Evolutionary conservation across 2,329 filamentous ascomycete species (phyloP).

Genomic region (Pleurostoma richardsiae): DNA sequence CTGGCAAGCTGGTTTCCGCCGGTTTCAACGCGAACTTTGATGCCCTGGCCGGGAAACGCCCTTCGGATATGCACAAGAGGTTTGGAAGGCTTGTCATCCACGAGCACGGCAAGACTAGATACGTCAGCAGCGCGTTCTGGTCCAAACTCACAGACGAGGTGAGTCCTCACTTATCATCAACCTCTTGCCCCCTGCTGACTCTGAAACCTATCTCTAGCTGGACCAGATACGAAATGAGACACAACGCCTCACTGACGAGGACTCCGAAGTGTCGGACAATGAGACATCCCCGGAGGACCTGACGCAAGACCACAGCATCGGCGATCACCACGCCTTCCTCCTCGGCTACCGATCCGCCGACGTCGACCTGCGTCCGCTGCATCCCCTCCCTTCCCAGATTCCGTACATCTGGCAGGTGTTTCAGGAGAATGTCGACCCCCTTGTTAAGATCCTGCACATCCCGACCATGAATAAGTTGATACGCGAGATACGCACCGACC

Average conservation of each 20-base stretch:
- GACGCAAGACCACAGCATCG: constrained; percentile 22
- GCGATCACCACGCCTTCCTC: constrained; percentile 66
- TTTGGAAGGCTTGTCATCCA: constrained; percentile 68
- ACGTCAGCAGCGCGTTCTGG: constrained; percentile 75
- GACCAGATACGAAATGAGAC: constrained; percentile 45
- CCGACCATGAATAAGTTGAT: constrained; percentile 60
- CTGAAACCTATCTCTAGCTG: constrained; percentile 18
- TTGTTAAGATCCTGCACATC: constrained; percentile 67
- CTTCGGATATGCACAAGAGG: constrained; percentile 39
- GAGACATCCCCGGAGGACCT: constrained; percentile 50
- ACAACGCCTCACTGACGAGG: constrained; percentile 40
- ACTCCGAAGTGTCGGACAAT: constrained; percentile 54
- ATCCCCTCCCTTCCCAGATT: constrained; percentile 62
- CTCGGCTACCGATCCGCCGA: constrained; percentile 69
- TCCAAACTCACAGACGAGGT: constrained; percentile 71
- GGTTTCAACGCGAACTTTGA: constrained; percentile 11
- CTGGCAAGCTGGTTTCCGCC: constrained; percentile 9
- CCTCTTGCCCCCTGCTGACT: constrained; percentile 10
- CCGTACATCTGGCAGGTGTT: constrained; percentile 65
- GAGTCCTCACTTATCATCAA: constrained; percentile 5
- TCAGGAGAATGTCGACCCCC: constrained; percentile 68
- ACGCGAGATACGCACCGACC: constrained; percentile 53
- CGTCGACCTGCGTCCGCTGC: constrained; percentile 59
- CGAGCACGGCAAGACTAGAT: constrained; percentile 62
- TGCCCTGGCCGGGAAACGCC: constrained; percentile 11